A percentile compares a stretch with the other conserved stretches of the same genome.
phyloP scores from a whole-genome alignment of 768 basidiomycete species.

The Trametes maxima region DNA sequence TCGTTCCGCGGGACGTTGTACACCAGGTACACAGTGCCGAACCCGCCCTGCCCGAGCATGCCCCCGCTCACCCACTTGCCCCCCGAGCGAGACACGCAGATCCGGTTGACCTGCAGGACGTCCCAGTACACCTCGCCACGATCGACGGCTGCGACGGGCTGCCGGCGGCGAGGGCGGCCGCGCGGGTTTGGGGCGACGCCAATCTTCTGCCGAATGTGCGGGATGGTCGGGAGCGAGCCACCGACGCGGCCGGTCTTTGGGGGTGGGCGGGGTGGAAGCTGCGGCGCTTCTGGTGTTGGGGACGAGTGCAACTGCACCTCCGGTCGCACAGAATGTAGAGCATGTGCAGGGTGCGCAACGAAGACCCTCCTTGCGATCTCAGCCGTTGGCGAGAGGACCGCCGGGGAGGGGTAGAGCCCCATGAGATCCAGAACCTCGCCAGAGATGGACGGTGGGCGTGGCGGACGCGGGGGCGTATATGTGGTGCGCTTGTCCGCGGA shows the following conservation, averaged over 20 bases:
- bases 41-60: slow-evolving; percentile 24
- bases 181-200: background rate
- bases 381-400: background rate
- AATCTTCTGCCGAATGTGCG: slow-evolving; percentile 1
- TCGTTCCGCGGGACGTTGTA: slow-evolving; percentile 1
- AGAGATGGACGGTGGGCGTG: background rate
- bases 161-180: background rate
- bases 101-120: slow-evolving; percentile 7
- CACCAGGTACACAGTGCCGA: slow-evolving; percentile 26
- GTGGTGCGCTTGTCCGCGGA: background rate
- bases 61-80: slow-evolving; percentile 13
- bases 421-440: slow-evolving; percentile 1
- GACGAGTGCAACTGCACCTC: background rate
- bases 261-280: background rate
- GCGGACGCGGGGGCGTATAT: background rate
- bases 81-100: background rate
- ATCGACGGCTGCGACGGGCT: background rate
- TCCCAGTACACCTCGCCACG: background rate
- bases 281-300: background rate
- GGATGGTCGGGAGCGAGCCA: background rate
- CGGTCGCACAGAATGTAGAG: background rate
- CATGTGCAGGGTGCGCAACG: background rate
- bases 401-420: background rate
- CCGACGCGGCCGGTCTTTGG: background rate
- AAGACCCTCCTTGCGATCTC: background rate